Base-by-base conservation (phyloP, 2,329 filamentous ascomycete genomes). In the Myriosclerotinia duriaeana region DNA sequence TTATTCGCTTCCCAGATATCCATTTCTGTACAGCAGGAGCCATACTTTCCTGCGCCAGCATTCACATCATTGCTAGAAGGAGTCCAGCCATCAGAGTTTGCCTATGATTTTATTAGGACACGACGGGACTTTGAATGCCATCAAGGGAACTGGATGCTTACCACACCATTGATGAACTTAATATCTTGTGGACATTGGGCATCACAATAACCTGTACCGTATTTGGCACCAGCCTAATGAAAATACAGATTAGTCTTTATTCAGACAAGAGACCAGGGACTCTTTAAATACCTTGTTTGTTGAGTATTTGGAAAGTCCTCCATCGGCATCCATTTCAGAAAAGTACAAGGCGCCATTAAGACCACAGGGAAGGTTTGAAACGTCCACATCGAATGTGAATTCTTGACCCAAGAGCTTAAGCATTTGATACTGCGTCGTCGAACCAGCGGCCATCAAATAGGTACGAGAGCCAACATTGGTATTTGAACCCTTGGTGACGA, bases 281-380 rank as follows among this genome's bases (percentile, higher is more conserved):
- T 30, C 2, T 53, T 38, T 8, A 12, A 30, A 26, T 63, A 63
- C 60, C 68, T 81, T 79, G 77, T 85, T 87, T 67, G 78, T 80
- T 0, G 80, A 72, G 72, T 82, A 84, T 72, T 79, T 80, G 68
- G 78, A 73, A 71, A 81, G 70, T 58, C 87, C 88, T 73, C 89
- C 89, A 71, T 88, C 85, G 5, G 80, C 79, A 36, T 85, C 82
- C 87, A 90, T 90, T 74, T 84, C 79, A 30, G 84, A 79, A 64
- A 89, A 83, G 79, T 91, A 91, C 50, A 91, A 79, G 55, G 89
- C 89, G 66, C 89, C 89, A 78, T 92, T 91, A 68, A 92, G 79
- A 70, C 89, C 89, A 74, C 89, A 92, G 69, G 85, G 84, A 40
- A 90, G 80, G 72, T 84, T 84, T 53, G 87, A 90, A 53, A 90